Evolutionary conservation across 257 asterid species (phyloP).

Genomic region (Solanum virginianum): DNA sequence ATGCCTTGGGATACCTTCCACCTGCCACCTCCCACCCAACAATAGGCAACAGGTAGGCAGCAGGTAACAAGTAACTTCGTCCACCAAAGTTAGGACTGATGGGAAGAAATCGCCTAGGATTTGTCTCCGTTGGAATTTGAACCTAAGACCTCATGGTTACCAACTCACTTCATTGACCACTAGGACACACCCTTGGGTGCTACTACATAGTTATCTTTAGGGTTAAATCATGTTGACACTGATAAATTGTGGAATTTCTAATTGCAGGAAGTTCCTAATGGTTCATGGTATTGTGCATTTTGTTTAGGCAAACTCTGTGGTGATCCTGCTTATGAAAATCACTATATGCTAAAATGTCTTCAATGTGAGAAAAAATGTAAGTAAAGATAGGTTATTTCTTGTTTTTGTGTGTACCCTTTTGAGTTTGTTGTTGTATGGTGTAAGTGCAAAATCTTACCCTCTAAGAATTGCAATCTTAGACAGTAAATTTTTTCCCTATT

Average conservation of each 20-base stretch:
- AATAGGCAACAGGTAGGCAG: no score
- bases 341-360: slow-evolving; percentile 21
- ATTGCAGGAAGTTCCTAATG: slow-evolving; percentile 27
- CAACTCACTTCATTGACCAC: no score
- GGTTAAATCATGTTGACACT: not conserved
- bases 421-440: not conserved
- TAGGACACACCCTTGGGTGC: no score
- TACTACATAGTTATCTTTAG: not conserved
- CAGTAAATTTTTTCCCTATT: not conserved
- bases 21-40: no score
- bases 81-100: no score
- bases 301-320: slow-evolving; percentile 31
- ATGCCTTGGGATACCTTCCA: no score
- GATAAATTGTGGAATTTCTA: not conserved
- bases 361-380: slow-evolving; percentile 42
- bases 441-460: not conserved
- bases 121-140: no score
- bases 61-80: no score
- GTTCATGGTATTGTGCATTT: slow-evolving; percentile 23
- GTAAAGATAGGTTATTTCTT: not conserved
- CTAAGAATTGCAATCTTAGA: not conserved
- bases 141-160: no score
- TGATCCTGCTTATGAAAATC: slow-evolving; percentile 6
- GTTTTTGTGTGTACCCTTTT: not conserved
- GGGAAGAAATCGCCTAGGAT: no score